Evolutionary conservation across 2,329 filamentous ascomycete genomes (phyloP), one percentile per base, ranked within the genome.

Genomic region (Chrysoporthe deuterocubensis): DNA sequence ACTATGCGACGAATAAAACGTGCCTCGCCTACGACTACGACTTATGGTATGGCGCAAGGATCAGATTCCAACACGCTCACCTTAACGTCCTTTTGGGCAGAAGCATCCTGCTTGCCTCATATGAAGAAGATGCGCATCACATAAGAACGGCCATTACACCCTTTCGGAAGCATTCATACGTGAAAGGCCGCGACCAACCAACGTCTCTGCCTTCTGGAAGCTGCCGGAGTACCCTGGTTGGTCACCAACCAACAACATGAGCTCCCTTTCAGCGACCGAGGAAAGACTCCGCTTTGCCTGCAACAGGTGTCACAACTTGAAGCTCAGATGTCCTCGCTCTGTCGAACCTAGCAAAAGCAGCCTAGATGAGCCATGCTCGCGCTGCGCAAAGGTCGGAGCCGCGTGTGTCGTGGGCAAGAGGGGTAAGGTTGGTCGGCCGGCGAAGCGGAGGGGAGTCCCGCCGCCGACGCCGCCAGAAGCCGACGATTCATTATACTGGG

Each of bases 261-360:
- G 50, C n/a, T 21, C 50, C n/a, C 2, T n/a, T 21, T 54, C 50
- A 54, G 50, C 50, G 50, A 4, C 50, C 9, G 50, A 54, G n/a
- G 21, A 54, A 2, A 16, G 16, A 21, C 50, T 54, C 26, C 50
- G 50, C 50, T 54, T 21, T n/a, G 50, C 50, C 14, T 54, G 50
- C 50, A 54, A 54, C 50, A 54, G 50, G 50, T 54, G 50, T 21
- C 50, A 54, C n/a, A 54, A 54, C 50, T n/a, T 54, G 14, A 54
- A 54, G 50, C 50, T 54, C 16, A 54, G 50, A 54, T 54, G 50
- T 54, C 50, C 50, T 21, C 50, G 50, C 14, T 54, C 50, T n/a
- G n/a, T 26, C 18, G 50, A 21, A n/a, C 26, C 46, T 50, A 50
- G 46, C 46, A 50, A 50, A 50, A 14, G 14, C 46, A 13, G 46